These are phyloP conservation scores for Jasminum sambac DNA, from an alignment of 257 asterid species.

Conservation along the genomic window DNA sequence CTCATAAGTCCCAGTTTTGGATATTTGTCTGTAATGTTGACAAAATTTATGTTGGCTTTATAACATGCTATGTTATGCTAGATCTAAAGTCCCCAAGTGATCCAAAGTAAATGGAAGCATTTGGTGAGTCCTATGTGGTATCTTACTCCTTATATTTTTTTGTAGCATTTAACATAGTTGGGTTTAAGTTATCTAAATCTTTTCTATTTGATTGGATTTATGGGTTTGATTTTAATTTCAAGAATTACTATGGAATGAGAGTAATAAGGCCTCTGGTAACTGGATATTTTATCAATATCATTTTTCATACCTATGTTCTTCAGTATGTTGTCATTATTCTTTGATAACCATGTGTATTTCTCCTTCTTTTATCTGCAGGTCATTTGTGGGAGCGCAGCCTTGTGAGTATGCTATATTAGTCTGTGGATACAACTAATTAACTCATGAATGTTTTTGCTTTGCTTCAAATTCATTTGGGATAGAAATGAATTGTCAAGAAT, in stretches of 20 bases:
- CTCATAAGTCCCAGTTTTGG: too few relatives aligned
- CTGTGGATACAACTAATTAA: too few relatives aligned
- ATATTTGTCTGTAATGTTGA: too few relatives aligned
- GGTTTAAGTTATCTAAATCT: conserved; percentile 10
- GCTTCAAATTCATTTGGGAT: too few relatives aligned
- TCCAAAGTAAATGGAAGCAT: conserved; percentile 89
- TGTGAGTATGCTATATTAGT: too few relatives aligned
- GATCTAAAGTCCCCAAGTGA: conserved; percentile 88
- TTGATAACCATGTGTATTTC: not conserved
- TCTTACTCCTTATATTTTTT: conserved; percentile 19
- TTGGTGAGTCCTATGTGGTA: conserved; percentile 55
- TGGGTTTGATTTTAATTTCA: not conserved
- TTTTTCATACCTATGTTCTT: not conserved
- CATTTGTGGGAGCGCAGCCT: too few relatives aligned
- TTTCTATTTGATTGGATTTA: not conserved
- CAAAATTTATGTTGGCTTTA: too few relatives aligned
- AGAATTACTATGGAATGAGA: conserved; percentile 8
- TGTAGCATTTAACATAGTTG: not conserved
- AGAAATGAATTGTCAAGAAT: too few relatives aligned
- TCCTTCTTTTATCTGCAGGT: too few relatives aligned
- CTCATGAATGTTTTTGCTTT: too few relatives aligned
- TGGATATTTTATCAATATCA: not conserved
- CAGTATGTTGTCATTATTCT: not conserved
- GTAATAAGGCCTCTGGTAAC: not conserved
- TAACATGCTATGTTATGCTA: conserved; percentile 36